Evolutionary conservation across 345 rosid genomes (phyloP), one percentile per base, ranked within the genome.

Genomic region (Acer yangbiense): DNA sequence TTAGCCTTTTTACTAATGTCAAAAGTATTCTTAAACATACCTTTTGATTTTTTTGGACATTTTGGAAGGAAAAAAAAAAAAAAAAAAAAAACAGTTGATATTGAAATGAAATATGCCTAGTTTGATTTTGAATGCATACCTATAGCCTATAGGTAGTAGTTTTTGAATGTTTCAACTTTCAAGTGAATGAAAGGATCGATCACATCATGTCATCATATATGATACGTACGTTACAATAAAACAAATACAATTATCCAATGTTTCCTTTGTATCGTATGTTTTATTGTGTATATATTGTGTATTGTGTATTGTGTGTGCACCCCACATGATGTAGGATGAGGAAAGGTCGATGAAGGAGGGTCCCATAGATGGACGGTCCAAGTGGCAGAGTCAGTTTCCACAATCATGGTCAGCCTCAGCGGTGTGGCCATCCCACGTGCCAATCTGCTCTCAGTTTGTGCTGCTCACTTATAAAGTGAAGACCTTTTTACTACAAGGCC

Each of bases 351-450:
- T 58, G 21, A 2, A 9, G 35, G 21, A 6, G 74, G 79, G 68
- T 16, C 62, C 27, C 63, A 25, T 16, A 2, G 67, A 62, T 32
- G 64, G 46, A 61, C 12, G 70, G 83, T 13, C 27, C 50, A 46
- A 70, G 75, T 46, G 73, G 73, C 0, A 65, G 79, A 65, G 77
- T 50, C 77, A 44, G 77, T 65, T 65, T 21, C 25, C 46, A 68
- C 73, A 79, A 78, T 81, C 67, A 80, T 82, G 81, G 79, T 17
- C 62, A 62, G 76, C 9, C 71, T 39, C 67, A 67, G 65, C 66
- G 39, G 55, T 5, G 78, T 80, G 83, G 75, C 79, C 78, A 68
- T 77, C 81, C 87, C 90, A 88, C 90, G 89, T 84, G 90, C 87
- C 81, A 60, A 68, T 21, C 77, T 65, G 65, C 76, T 17, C 67